Base-by-base conservation (phyloP, 2,329 filamentous ascomycete species). In the Aaosphaeria arxii region DNA sequence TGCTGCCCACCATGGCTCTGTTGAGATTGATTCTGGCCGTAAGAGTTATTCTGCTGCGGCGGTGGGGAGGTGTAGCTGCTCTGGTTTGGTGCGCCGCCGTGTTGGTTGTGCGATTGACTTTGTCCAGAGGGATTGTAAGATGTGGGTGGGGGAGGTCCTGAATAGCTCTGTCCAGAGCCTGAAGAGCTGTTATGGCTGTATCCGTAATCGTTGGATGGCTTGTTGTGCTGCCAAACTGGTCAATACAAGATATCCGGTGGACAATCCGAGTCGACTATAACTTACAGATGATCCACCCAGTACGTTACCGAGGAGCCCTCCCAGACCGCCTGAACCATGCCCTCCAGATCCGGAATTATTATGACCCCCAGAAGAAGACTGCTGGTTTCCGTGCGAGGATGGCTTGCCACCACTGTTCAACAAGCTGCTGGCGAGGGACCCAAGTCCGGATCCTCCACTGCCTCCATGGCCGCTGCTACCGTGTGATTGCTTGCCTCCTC, bases 101-200 rank as follows among this genome's bases (percentile, higher is more conserved):
- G 7, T 36, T 9, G n/a, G 33, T 36, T 36, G 33, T 36, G 33
- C 33, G 7, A n/a, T 36, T 36, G 33, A 36, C n/a, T 4, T 41
- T 61, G 59, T 9, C 58, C 59, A 6, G 55, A 55, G 17, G 75
- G 70, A 57, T 84, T 79, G 63, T 86, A 86, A 5, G 81, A 78
- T 11, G 77, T 68, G n/a, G 82, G 80, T 9, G 86, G 86, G 36
- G 84, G 82, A 48, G 80, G 75, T 47, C 84, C 85, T 51, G 74
- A 78, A 65, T 88, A 89, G 35, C 76, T 75, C 40, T 80, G 78
- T 52, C 77, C 66, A 40, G 61, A 59, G 3, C 60, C 58, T 24
- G 78, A 73, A 40, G 77, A 78, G 4, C 75, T 66, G 78, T 72
- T 48, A 77, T 81, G 30, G 74, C 69, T 85, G 62, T 81, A 89